Base-by-base conservation (phyloP, 2,329 filamentous ascomycete genomes). In the Shiraia bambusicola region DNA sequence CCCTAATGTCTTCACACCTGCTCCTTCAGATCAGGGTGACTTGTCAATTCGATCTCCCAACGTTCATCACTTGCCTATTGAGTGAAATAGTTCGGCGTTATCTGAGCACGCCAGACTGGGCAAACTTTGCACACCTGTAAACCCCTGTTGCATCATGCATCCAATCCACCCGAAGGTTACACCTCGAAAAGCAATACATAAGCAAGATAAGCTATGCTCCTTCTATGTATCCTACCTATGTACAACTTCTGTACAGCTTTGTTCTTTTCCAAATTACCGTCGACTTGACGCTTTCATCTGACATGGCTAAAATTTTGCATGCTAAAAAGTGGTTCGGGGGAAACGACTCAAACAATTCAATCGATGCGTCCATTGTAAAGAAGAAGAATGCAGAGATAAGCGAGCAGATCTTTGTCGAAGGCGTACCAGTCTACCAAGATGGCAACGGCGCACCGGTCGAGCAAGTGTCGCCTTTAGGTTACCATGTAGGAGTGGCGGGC, bases 381-480 rank as follows among this genome's bases (percentile, higher is more conserved):
- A 53, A 58, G 36, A 57, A 54, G 34, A 62, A 62, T 41, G 49
- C 52, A 14, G 51, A 57, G 45, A 58, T 63, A 34, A 54, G 57
- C 2, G 59, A 62, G 6, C 47, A 62, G 17, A 49, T 61, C 14
- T 49, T 41, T 32, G 57, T 63, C 6, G 49, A 58, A 22, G 60
- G 57, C 4, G 45, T 55, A 2, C 30, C 34, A 1, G 47, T 59
- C 3, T 58, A 53, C 17, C 59, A 65, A 33, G 61, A 65, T 49
- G 57, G 37, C 3, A 59, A 54, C 26, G 61, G 61, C 3, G 61
- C 59, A 9, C 61, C 61, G 2, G 54, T 65, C 3, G 61, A 65
- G 34, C 50, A 54, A n/a, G 38, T 59, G 19, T 59, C 56, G 33
- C 61, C 61, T 11, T 34, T 65, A 35, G 60, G 60, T 9, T 65